These are phyloP conservation scores for Neurospora sp. DNA, from an alignment of 2,329 filamentous ascomycete genomes.

Conservation along the genomic window DNA sequence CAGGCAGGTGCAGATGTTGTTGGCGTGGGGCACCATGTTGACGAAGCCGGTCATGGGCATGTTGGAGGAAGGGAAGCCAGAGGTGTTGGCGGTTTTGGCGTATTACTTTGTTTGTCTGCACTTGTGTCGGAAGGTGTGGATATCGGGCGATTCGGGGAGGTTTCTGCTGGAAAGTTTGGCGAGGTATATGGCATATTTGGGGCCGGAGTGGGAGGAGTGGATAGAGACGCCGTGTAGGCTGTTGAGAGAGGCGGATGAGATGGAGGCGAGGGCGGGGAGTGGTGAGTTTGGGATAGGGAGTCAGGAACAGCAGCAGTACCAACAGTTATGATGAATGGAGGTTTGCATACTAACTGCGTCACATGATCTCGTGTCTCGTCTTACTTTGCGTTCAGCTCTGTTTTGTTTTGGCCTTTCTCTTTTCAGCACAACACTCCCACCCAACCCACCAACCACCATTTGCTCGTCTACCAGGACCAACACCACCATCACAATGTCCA, in stretches of 20 bases:
- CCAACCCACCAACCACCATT: neutral
- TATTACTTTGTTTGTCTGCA: slow-evolving; percentile 35
- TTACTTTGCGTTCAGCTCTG: neutral
- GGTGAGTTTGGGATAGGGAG: neutral
- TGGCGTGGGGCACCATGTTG: slow-evolving; percentile 28
- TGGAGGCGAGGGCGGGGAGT: neutral
- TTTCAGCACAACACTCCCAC: neutral
- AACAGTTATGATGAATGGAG: neutral
- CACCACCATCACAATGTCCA: slow-evolving; percentile 7
- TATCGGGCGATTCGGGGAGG: slow-evolving; percentile 22
- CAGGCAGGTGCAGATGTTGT: slow-evolving; percentile 19
- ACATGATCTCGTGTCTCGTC: neutral
- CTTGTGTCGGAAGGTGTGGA: slow-evolving; percentile 23
- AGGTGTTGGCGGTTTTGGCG: slow-evolving; percentile 30
- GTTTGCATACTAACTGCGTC: neutral
- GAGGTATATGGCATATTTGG: slow-evolving; percentile 15
- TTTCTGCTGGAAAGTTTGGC: slow-evolving; percentile 20
- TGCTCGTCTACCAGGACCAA: neutral
- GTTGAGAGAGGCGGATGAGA: slow-evolving; percentile 8
- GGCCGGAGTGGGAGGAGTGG: slow-evolving; percentile 23
- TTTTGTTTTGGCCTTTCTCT: neutral
- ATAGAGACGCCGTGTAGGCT: slow-evolving; percentile 17
- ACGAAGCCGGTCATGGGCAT: slow-evolving; percentile 25
- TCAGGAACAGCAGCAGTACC: neutral
- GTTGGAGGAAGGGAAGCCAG: slow-evolving; percentile 26